These are phyloP conservation scores for Urostyla sp. DNA, from an alignment of 73 alveolate genomes.

Conservation along the genomic window DNA sequence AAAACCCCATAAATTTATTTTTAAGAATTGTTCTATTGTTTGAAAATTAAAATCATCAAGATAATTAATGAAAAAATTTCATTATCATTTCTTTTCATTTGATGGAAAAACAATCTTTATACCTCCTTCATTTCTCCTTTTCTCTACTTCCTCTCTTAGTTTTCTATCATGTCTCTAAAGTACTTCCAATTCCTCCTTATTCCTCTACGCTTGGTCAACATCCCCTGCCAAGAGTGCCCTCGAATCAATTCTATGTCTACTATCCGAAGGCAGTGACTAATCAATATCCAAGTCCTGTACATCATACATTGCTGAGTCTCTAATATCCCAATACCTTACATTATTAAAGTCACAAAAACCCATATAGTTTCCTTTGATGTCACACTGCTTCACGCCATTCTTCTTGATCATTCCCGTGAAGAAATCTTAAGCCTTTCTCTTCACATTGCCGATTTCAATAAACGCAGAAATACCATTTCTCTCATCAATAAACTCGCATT, in stretches of 20 bases:
- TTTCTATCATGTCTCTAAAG: slow-evolving; percentile 21
- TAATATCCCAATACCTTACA: slow-evolving; percentile 94
- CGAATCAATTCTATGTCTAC: slow-evolving; percentile 80
- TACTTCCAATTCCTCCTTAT: slow-evolving; percentile 87
- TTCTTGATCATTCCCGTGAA: slow-evolving; percentile 87
- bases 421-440: slow-evolving; percentile 72
- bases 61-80: too few relatives aligned
- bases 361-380: slow-evolving; percentile 90
- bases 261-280: slow-evolving; percentile 76
- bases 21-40: too few relatives aligned
- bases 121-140: slow-evolving; percentile 38
- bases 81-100: too few relatives aligned
- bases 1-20: too few relatives aligned
- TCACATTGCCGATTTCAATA: slow-evolving; percentile 71
- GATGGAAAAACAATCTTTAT: too few relatives aligned
- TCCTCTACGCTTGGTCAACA: slow-evolving; percentile 86
- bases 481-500: slow-evolving; percentile 71
- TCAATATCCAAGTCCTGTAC: slow-evolving; percentile 17
- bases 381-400: slow-evolving; percentile 74
- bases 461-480: slow-evolving; percentile 61
- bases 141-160: slow-evolving; percentile 29
- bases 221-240: slow-evolving; percentile 73
- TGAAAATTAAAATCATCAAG: too few relatives aligned
- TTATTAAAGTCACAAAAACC: slow-evolving; percentile 95
- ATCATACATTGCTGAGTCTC: slow-evolving; percentile 55